These are phyloP conservation scores for Butyriboletus loyo DNA, from an alignment of 768 basidiomycete genomes.

Conservation along the genomic window DNA sequence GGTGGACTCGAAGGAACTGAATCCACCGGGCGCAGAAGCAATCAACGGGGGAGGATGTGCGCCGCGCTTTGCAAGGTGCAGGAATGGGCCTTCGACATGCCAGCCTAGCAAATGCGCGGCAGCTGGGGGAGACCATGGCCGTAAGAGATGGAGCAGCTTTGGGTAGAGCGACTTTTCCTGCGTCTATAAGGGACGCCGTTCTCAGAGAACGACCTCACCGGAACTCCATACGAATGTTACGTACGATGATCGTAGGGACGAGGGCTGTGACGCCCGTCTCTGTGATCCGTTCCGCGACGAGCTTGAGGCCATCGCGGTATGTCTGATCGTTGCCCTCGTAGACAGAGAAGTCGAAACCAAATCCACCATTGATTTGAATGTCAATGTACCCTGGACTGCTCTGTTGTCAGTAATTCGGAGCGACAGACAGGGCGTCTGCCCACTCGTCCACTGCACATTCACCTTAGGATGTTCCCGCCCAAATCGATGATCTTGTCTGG, in stretches of 20 bases:
- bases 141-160: slow-evolving; percentile 62
- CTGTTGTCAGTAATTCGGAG: slow-evolving; percentile 7
- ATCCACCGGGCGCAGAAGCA: slow-evolving; percentile 57
- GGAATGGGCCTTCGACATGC: slow-evolving; percentile 91
- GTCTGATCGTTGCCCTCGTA: slow-evolving; percentile 67
- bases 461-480: slow-evolving; percentile 75
- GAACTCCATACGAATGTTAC: slow-evolving; percentile 16
- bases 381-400: slow-evolving; percentile 81
- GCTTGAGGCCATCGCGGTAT: slow-evolving; percentile 66
- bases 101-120: slow-evolving; percentile 82
- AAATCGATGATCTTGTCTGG: slow-evolving; percentile 67
- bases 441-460: slow-evolving; percentile 8
- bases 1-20: slow-evolving; percentile 65
- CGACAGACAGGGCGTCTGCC: neutral
- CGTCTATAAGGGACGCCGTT: slow-evolving; percentile 44
- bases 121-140: slow-evolving; percentile 57
- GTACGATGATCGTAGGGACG: slow-evolving; percentile 70
- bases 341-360: slow-evolving; percentile 84
- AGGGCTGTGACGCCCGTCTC: slow-evolving; percentile 86
- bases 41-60: slow-evolving; percentile 74
- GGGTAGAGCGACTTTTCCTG: slow-evolving; percentile 76
- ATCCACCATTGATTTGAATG: slow-evolving; percentile 88
- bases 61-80: slow-evolving; percentile 78
- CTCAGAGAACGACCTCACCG: neutral
- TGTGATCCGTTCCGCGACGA: slow-evolving; percentile 71